Evolutionary conservation across 2,329 filamentous ascomycete genomes (phyloP).

Genomic region (Leptoxyphium fumago): DNA sequence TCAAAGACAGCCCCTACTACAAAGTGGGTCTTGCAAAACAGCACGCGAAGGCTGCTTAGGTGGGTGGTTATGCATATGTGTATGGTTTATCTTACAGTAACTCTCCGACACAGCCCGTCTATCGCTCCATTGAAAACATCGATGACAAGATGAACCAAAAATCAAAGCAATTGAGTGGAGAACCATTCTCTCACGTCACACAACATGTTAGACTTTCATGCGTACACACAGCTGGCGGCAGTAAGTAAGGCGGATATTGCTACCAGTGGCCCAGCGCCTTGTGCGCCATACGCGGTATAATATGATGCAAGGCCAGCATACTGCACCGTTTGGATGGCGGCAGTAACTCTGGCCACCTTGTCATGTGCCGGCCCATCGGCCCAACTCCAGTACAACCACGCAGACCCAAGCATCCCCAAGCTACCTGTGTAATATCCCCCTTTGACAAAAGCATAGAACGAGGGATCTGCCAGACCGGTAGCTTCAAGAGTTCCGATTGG

Average conservation of each 20-base stretch:
- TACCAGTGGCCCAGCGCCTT: not conserved
- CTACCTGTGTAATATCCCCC: not conserved
- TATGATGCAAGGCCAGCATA: not conserved
- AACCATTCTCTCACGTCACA: too few species aligned
- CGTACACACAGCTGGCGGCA: too few species aligned
- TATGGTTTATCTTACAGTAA: too few species aligned
- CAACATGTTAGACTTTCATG: too few species aligned
- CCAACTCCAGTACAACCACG: not conserved
- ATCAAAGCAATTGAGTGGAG: too few species aligned
- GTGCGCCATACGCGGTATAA: not conserved
- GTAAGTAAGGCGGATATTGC: not conserved
- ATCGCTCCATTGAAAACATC: too few species aligned
- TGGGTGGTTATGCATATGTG: not conserved
- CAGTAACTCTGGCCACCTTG: not conserved
- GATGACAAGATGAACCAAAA: too few species aligned
- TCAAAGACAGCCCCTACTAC: slow-evolving; percentile 9
- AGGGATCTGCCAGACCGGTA: not conserved
- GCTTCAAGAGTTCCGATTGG: not conserved
- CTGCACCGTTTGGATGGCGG: not conserved
- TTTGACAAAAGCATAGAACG: not conserved
- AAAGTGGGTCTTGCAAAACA: slow-evolving; percentile 6
- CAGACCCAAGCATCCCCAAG: not conserved
- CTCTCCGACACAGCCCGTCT: too few species aligned
- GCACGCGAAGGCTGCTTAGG: not conserved
- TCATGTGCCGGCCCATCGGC: not conserved